Evolutionary conservation across 352 stramenopile genomes (phyloP).

Genomic region (Pythium brassicae): DNA sequence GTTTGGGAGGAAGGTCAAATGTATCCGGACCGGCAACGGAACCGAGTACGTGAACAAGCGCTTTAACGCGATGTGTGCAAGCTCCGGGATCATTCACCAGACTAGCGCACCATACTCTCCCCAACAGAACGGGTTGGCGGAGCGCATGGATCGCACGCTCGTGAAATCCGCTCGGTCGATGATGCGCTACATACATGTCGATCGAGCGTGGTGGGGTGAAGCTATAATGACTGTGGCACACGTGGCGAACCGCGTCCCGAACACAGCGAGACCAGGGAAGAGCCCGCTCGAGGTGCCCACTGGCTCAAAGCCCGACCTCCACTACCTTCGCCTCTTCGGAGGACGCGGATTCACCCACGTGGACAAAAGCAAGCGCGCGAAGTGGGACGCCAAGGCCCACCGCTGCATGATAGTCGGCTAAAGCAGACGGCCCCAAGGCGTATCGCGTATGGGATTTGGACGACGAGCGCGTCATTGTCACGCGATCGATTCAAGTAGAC

Average conservation of each 20-base stretch:
- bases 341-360: too few species aligned
- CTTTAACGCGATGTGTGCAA: not conserved
- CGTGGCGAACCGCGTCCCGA: not conserved
- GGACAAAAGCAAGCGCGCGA: too few species aligned
- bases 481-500: too few species aligned
- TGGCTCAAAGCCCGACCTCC: too few species aligned
- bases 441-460: too few species aligned
- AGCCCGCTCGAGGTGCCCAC: not conserved
- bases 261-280: not conserved
- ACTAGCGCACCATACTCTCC: conserved; percentile 18
- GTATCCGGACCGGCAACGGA: not conserved
- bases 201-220: conserved; percentile 21
- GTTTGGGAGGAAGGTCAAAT: not conserved
- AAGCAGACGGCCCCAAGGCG: too few species aligned
- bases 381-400: too few species aligned
- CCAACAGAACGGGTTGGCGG: conserved; percentile 27
- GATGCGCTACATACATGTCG: conserved; percentile 14
- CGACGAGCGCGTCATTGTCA: too few species aligned
- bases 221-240: conserved; percentile 18
- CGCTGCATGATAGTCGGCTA: too few species aligned
- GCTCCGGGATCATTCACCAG: conserved; percentile 21
- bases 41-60: not conserved
- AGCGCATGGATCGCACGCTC: conserved; percentile 23
- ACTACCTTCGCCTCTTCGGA: too few species aligned
- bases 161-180: conserved; percentile 22